Conservation (phyloP, 1,139 yeast species). For the Debaryomyces sp. region DNA sequence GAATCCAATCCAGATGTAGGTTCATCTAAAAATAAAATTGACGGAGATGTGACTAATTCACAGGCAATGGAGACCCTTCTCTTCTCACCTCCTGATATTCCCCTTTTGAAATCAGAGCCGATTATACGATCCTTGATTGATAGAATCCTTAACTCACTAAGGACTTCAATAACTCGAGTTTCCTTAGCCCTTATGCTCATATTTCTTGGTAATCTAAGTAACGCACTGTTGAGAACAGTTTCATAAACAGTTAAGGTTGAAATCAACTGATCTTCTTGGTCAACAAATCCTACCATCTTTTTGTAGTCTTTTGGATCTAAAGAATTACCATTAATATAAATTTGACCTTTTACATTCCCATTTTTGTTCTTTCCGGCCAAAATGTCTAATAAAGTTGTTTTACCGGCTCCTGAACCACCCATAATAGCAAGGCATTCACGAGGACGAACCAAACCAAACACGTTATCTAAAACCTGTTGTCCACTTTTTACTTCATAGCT, state of each 20-base stretch:
- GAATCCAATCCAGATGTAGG: slow-evolving; percentile 96
- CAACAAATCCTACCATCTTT: slow-evolving; percentile 90
- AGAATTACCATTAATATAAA: slow-evolving; percentile 72
- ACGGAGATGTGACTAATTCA: slow-evolving; percentile 84
- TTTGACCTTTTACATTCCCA: slow-evolving; percentile 66
- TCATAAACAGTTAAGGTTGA: slow-evolving; percentile 96
- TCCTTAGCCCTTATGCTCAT: slow-evolving; percentile 77
- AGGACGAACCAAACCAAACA: slow-evolving; percentile 79
- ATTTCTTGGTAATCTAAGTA: slow-evolving; percentile 77
- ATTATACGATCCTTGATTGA: slow-evolving; percentile 82
- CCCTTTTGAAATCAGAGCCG: slow-evolving; percentile 88
- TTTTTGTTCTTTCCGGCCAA: slow-evolving; percentile 84
- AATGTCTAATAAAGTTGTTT: slow-evolving; percentile 88
- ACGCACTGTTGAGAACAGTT: slow-evolving; percentile 89
- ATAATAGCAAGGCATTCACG: slow-evolving; percentile 91
- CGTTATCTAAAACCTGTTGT: slow-evolving; percentile 53
- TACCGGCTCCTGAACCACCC: slow-evolving; percentile 99
- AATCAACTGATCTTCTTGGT: slow-evolving; percentile 88
- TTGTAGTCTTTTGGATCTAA: slow-evolving; percentile 48
- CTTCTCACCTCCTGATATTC: slow-evolving; percentile 94
- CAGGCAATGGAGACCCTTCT: slow-evolving; percentile 89
- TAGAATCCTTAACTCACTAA: slow-evolving; percentile 80
- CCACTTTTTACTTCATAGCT: slow-evolving; percentile 62
- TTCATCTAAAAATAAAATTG: slow-evolving; percentile 79
- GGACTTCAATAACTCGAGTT: slow-evolving; percentile 79